These are phyloP conservation scores for Rhizopogon vesiculosus DNA, from an alignment of 768 basidiomycete genomes.

Conservation along the genomic window DNA sequence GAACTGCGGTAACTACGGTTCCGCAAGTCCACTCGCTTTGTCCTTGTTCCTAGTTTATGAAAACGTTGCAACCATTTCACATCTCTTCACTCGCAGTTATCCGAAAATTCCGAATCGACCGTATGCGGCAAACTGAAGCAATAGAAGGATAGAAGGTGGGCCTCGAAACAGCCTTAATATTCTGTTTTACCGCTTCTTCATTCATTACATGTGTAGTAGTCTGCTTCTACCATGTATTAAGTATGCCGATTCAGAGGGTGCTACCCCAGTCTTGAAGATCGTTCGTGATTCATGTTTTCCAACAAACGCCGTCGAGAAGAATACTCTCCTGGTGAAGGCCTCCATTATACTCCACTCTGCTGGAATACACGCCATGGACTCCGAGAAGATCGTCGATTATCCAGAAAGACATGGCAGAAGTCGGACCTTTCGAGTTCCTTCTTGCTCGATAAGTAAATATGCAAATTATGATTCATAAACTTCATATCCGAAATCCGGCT, in stretches of 20 bases:
- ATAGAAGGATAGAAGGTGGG: constrained; percentile 73
- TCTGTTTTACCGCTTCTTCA: constrained; percentile 6
- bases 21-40: too few relatives aligned
- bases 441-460: not conserved
- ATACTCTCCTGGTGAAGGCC: constrained; percentile 48
- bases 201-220: constrained; percentile 29
- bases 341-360: constrained; percentile 33
- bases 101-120: constrained; percentile 67
- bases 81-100: too few relatives aligned
- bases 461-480: not conserved
- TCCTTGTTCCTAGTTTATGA: too few relatives aligned
- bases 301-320: constrained; percentile 65
- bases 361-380: constrained; percentile 46
- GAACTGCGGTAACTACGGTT: too few relatives aligned
- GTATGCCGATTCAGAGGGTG: not conserved
- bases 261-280: not conserved
- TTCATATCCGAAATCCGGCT: not conserved
- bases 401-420: constrained; percentile 37
- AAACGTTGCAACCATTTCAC: too few relatives aligned
- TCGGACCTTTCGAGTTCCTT: constrained; percentile 8
- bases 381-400: constrained; percentile 43
- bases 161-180: not conserved
- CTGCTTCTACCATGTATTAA: constrained; percentile 56
- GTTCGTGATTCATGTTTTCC: too few relatives aligned
- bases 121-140: constrained; percentile 63